Evolutionary conservation across 495 filamentous ascomycete species (phyloP).

Genomic region (Lepidopterella palustris): DNA sequence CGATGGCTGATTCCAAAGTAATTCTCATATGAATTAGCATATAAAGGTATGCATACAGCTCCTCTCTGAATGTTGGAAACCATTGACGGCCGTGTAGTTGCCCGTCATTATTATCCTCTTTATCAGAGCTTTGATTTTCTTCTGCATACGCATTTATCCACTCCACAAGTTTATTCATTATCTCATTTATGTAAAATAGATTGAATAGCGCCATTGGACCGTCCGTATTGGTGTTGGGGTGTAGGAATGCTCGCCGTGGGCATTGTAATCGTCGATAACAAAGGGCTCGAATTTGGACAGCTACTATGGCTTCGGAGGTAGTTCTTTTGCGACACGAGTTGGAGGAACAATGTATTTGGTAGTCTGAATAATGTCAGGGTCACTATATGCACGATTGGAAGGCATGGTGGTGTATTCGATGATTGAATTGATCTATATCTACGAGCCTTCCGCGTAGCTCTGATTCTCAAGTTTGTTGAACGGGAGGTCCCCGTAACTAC

Average conservation of each 20-base stretch:
- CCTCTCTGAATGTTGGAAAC: neutral
- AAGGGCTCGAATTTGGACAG: neutral
- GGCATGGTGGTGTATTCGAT: neutral
- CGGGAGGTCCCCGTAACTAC: conserved; percentile 54
- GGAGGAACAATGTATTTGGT: neutral
- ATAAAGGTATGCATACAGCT: neutral
- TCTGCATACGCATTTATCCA: neutral
- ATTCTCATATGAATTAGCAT: neutral
- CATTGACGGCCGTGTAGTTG: neutral
- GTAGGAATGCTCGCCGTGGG: neutral
- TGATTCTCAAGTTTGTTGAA: too few relatives aligned
- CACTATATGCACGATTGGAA: neutral
- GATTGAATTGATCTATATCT: neutral
- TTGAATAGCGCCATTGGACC: neutral
- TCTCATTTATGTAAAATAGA: neutral
- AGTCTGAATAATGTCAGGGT: neutral
- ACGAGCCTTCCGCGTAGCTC: neutral
- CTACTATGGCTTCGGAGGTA: neutral
- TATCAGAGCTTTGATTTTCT: neutral
- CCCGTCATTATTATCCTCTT: neutral
- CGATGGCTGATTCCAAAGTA: neutral
- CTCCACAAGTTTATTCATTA: neutral
- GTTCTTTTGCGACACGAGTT: neutral
- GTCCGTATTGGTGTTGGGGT: neutral
- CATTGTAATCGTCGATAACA: neutral